phyloP scores from a whole-genome alignment of 495 filamentous ascomycete species.

The Parathielavia hyrcaniae region DNA sequence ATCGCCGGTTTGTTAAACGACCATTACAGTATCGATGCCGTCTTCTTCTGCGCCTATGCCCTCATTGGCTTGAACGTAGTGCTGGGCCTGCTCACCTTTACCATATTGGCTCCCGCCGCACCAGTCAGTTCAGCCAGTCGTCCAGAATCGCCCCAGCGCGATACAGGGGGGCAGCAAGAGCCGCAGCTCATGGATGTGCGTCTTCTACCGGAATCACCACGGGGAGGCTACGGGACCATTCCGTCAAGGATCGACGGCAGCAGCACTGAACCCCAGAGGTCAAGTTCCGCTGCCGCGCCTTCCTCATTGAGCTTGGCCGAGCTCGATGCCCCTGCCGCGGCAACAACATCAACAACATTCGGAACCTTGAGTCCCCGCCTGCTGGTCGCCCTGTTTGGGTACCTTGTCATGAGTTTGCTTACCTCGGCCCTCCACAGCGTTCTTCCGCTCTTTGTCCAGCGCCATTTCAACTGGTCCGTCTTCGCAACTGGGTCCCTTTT shows the following conservation, averaged over 20 bases:
- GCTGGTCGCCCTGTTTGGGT: conserved; percentile 24
- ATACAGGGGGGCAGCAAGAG: neutral
- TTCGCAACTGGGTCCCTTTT: conserved; percentile 19
- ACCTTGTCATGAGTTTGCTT: conserved; percentile 24
- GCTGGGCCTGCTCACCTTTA: conserved; percentile 15
- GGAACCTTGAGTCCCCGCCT: conserved; percentile 17
- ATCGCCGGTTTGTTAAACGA: conserved; percentile 22
- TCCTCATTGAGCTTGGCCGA: neutral
- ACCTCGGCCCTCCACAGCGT: conserved; percentile 25
- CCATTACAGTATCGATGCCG: conserved; percentile 10
- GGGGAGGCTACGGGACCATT: conserved; percentile 24
- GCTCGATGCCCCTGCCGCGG: neutral
- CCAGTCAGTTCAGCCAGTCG: neutral
- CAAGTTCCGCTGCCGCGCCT: conserved; percentile 13
- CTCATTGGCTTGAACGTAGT: conserved; percentile 16
- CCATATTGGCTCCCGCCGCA: neutral
- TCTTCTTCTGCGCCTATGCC: conserved; percentile 28
- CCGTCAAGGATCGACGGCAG: neutral
- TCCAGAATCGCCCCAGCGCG: too few relatives aligned
- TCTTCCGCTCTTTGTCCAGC: conserved; percentile 24
- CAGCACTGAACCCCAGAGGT: conserved; percentile 14
- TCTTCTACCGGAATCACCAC: neutral
- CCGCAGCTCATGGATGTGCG: too few relatives aligned
- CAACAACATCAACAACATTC: too few relatives aligned
- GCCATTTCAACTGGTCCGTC: conserved; percentile 22